phyloP scores from a whole-genome alignment of 2,329 filamentous ascomycete species.

The Exophiala sideris region DNA sequence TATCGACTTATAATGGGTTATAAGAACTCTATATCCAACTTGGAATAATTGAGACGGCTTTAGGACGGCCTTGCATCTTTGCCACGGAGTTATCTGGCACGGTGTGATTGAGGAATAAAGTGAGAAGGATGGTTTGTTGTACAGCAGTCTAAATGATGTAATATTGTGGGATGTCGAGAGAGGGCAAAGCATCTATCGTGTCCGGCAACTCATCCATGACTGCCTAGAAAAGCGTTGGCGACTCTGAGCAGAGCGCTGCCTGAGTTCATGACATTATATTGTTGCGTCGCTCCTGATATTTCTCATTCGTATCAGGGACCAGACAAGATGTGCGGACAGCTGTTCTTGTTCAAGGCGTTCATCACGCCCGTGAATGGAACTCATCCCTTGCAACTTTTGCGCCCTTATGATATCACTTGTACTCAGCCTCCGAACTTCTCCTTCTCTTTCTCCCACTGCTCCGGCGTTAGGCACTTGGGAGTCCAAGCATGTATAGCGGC shows the following conservation, averaged over 20 bases:
- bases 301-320: no score
- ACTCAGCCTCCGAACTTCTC: constrained; percentile 29
- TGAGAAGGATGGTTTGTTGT: constrained; percentile 1
- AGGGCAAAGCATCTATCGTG: neutral
- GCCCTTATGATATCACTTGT: neutral
- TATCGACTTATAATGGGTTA: no score
- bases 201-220: no score
- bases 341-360: neutral
- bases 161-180: neutral
- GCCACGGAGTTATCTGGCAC: neutral
- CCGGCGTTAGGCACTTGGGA: constrained; percentile 86
- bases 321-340: no score
- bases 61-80: no score
- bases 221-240: no score
- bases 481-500: constrained; percentile 92
- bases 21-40: no score
- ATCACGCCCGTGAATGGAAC: neutral
- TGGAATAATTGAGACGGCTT: no score
- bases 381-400: no score
- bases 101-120: neutral
- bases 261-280: no score
- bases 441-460: constrained; percentile 76
- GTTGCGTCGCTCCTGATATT: no score
- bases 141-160: constrained; percentile 4
- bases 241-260: no score